A percentile compares a stretch with the other conserved stretches of the same genome.
phyloP scores from a whole-genome alignment of 306 rosid species.

The Cucurbita ficifolia region DNA sequence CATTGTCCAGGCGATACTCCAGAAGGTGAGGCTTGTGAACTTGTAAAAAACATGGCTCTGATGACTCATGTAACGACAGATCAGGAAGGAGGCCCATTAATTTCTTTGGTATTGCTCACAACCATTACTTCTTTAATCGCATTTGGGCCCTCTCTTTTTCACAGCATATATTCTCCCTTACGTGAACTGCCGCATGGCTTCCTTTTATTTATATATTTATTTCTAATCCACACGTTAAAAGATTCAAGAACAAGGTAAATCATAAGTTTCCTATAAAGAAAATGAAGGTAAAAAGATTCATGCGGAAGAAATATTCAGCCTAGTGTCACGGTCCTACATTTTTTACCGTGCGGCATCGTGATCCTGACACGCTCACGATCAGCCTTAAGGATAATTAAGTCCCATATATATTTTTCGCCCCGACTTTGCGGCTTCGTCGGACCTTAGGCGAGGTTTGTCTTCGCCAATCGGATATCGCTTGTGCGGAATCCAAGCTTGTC shows the following conservation, averaged over 20 bases:
- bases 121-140: not conserved
- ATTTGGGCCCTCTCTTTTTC: not conserved
- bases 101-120: constrained; percentile 37
- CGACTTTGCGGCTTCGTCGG: too few species aligned
- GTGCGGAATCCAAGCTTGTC: too few species aligned
- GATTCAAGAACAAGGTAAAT: not conserved
- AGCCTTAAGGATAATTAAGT: too few species aligned
- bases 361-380: too few species aligned
- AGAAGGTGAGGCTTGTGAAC: constrained; percentile 92
- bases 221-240: not conserved
- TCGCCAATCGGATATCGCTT: too few species aligned
- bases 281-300: not conserved
- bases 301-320: not conserved
- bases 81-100: constrained; percentile 69
- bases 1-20: constrained; percentile 94
- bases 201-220: not conserved
- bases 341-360: too few species aligned
- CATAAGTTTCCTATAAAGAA: not conserved
- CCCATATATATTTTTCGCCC: too few species aligned
- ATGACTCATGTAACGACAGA: constrained; percentile 97
- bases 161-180: not conserved
- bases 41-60: constrained; percentile 82
- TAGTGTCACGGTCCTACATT: not conserved
- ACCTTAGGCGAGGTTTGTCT: too few species aligned
- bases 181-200: not conserved